phyloP scores from a whole-genome alignment of 2,329 filamentous ascomycete genomes.

The Botrytis fragariae region DNA sequence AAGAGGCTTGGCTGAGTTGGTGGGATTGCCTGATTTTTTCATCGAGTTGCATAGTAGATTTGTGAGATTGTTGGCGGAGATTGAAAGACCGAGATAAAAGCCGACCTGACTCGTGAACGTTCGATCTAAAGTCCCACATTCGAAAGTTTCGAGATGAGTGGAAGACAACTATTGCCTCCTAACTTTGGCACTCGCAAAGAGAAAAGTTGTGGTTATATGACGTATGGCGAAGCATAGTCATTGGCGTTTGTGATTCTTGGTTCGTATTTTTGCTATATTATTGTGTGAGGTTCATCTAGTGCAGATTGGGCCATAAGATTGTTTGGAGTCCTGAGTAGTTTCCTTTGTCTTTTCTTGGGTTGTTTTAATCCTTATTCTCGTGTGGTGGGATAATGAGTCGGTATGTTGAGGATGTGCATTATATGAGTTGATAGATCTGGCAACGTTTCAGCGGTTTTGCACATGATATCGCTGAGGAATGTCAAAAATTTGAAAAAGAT shows the following conservation, averaged over 20 bases:
- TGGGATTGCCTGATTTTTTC: conserved; percentile 66
- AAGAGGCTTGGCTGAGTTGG: conserved; percentile 62
- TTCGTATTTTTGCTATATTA: background rate
- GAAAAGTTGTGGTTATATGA: background rate
- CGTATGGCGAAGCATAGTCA: background rate
- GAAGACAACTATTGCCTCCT: background rate
- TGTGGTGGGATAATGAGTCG: background rate
- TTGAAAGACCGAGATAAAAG: conserved; percentile 39
- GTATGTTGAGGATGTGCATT: background rate
- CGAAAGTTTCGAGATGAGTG: background rate
- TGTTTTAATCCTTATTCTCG: background rate
- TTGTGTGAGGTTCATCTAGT: conserved; percentile 14
- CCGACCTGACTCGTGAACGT: background rate
- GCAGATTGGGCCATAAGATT: conserved; percentile 12
- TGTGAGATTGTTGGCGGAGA: conserved; percentile 59
- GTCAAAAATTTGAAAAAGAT: background rate
- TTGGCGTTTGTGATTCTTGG: conserved; percentile 9
- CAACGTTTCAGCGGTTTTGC: background rate
- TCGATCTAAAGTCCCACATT: background rate
- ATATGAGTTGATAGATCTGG: background rate
- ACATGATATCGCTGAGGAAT: background rate
- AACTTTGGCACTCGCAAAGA: background rate
- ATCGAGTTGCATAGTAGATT: conserved; percentile 64
- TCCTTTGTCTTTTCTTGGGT: background rate
- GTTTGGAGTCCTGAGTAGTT: background rate